Conservation (phyloP, 2,329 filamentous ascomycete species). For the Dothidotthia symphoricarpi region DNA sequence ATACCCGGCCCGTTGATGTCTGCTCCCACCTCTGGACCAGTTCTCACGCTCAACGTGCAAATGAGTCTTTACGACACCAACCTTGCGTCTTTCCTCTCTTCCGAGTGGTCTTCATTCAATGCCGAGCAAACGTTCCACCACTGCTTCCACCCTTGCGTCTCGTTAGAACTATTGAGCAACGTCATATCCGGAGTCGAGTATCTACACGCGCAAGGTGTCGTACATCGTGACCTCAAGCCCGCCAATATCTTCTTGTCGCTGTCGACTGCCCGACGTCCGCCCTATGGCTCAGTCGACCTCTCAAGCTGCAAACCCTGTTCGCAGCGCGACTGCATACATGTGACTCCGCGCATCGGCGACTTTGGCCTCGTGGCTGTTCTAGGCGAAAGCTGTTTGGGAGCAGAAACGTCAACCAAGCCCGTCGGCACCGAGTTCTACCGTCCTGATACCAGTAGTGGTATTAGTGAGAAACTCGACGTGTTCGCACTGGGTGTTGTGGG, state of each 20-base stretch:
- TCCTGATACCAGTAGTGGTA: conserved; percentile 41
- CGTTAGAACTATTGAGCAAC: conserved; percentile 57
- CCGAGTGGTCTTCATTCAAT: conserved; percentile 12
- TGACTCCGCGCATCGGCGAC: conserved; percentile 64
- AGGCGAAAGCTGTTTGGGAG: conserved; percentile 35
- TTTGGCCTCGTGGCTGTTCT: conserved; percentile 64
- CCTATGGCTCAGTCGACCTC: conserved; percentile 49
- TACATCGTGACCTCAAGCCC: conserved; percentile 68
- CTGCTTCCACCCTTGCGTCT: conserved; percentile 61
- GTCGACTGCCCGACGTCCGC: conserved; percentile 34
- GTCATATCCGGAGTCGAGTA: conserved; percentile 65
- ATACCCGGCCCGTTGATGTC: conserved; percentile 24
- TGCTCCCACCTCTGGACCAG: conserved; percentile 20
- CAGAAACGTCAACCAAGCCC: conserved; percentile 37
- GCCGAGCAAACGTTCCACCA: conserved; percentile 45
- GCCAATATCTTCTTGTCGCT: conserved; percentile 64
- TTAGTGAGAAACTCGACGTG: conserved; percentile 58
- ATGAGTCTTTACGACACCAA: conserved; percentile 66
- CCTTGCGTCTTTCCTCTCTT: conserved; percentile 57
- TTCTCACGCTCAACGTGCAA: conserved; percentile 62
- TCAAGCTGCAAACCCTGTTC: conserved; percentile 50
- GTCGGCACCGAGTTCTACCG: conserved; percentile 65
- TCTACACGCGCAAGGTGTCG: conserved; percentile 59
- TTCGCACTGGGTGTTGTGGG: conserved; percentile 62
- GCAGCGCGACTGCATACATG: conserved; percentile 39